A percentile compares a stretch with the other conserved stretches of the same genome.
These are phyloP conservation scores for Sesbania bispinosa DNA, from an alignment of 306 rosid species.

Conservation along the genomic window DNA sequence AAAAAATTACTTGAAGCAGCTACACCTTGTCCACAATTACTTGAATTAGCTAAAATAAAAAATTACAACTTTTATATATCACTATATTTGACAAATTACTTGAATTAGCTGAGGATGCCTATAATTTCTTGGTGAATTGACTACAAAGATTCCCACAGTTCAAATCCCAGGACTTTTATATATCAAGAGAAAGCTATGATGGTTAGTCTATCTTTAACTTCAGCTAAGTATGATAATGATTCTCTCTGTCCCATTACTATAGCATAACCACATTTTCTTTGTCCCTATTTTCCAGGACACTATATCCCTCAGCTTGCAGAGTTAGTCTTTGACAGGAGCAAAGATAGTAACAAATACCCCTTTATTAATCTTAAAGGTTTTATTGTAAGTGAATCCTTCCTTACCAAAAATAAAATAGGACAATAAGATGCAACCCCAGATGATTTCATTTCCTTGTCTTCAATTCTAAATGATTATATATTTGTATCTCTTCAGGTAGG, in stretches of 20 bases:
- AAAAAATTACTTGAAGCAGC: no score
- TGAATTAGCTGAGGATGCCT: constrained; percentile 52
- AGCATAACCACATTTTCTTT: constrained; percentile 5
- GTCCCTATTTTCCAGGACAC: no score
- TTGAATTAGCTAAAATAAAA: not conserved
- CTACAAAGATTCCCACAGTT: constrained; percentile 49
- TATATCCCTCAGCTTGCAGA: no score
- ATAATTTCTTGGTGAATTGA: constrained; percentile 59
- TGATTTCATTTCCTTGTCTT: not conserved
- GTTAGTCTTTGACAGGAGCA: no score
- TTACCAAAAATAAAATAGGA: no score
- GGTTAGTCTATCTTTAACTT: constrained; percentile 38
- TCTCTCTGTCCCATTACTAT: not conserved
- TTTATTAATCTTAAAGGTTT: no score
- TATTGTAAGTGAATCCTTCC: no score
- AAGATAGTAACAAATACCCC: no score
- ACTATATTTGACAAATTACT: constrained; percentile 1
- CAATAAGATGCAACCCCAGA: not conserved
- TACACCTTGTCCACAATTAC: no score
- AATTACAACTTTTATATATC: no score
- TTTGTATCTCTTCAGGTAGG: no score
- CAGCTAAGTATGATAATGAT: not conserved
- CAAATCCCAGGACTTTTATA: constrained; percentile 44
- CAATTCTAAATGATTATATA: no score
- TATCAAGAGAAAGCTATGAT: constrained; percentile 60